Evolutionary conservation across 768 basidiomycete genomes (phyloP).

Genomic region (Mycena capillaripes): DNA sequence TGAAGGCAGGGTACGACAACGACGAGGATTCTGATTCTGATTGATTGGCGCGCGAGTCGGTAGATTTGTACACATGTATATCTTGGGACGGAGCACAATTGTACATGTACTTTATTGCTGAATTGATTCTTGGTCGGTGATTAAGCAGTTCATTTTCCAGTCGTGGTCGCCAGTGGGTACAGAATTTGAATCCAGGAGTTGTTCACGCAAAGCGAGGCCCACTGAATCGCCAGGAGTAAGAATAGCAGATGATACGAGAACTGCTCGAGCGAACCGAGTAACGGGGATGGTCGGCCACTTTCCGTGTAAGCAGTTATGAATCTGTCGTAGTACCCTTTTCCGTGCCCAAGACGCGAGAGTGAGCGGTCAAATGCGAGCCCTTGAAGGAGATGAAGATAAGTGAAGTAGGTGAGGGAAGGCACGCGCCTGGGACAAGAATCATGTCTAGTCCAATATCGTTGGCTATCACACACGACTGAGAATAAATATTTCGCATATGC

Average conservation of each 20-base stretch:
- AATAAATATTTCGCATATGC: slow-evolving; percentile 8
- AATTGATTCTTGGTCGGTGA: slow-evolving; percentile 59
- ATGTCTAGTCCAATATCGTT: slow-evolving; percentile 65
- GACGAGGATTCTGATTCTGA: slow-evolving; percentile 32
- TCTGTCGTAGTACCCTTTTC: slow-evolving; percentile 87
- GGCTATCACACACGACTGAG: slow-evolving; percentile 42
- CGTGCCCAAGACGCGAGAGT: slow-evolving; percentile 81
- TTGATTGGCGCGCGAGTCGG: neutral
- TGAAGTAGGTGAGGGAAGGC: slow-evolving; percentile 3
- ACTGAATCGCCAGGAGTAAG: slow-evolving; percentile 55
- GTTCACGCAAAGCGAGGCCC: slow-evolving; percentile 75
- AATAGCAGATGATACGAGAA: slow-evolving; percentile 26
- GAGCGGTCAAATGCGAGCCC: slow-evolving; percentile 81
- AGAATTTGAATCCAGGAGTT: slow-evolving; percentile 63
- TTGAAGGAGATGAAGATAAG: slow-evolving; percentile 48
- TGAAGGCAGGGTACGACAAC: slow-evolving; percentile 31
- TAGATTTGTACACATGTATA: neutral
- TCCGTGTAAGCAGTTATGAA: slow-evolving; percentile 72
- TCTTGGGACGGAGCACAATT: neutral
- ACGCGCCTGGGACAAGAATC: slow-evolving; percentile 75
- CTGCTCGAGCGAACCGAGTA: slow-evolving; percentile 63
- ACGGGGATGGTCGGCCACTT: slow-evolving; percentile 60
- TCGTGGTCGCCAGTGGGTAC: slow-evolving; percentile 72
- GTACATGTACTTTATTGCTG: slow-evolving; percentile 12
- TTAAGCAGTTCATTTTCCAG: slow-evolving; percentile 74